Conservation (phyloP, 805 yeast genomes). For the Candida morakotiae region DNA sequence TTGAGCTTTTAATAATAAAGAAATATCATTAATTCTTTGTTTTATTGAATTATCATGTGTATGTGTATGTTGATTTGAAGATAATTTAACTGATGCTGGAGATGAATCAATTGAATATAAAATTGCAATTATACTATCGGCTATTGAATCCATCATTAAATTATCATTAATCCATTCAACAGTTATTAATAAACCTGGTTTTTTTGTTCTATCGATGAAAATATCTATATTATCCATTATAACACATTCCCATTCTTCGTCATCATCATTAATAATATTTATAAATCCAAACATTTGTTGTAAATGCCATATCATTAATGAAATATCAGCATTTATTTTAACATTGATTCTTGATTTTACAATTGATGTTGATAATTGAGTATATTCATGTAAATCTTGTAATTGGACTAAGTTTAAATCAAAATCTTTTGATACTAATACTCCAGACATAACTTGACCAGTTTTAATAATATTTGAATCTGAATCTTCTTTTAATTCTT, state of each 20-base stretch:
- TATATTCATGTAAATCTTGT: slow-evolving; percentile 83
- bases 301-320: slow-evolving; percentile 82
- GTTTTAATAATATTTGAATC: slow-evolving; percentile 13
- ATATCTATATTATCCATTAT: slow-evolving; percentile 44
- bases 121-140: slow-evolving; percentile 90
- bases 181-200: slow-evolving; percentile 43
- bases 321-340: slow-evolving; percentile 74
- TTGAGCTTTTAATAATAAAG: slow-evolving; percentile 69
- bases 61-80: slow-evolving; percentile 58
- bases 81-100: slow-evolving; percentile 88
- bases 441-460: slow-evolving; percentile 61
- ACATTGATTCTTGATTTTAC: slow-evolving; percentile 79
- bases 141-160: slow-evolving; percentile 80
- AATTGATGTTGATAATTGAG: slow-evolving; percentile 80
- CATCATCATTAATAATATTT: slow-evolving; percentile 57
- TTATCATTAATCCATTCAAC: slow-evolving; percentile 91
- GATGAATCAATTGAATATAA: slow-evolving; percentile 88
- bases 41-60: slow-evolving; percentile 17
- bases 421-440: slow-evolving; percentile 86
- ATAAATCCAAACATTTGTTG: slow-evolving; percentile 93
- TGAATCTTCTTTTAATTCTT: slow-evolving; percentile 9
- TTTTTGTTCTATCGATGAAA: slow-evolving; percentile 34
- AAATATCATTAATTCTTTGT: slow-evolving; percentile 45
- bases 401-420: slow-evolving; percentile 79
- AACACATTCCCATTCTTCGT: slow-evolving; percentile 38